These are phyloP conservation scores for Simmondsia chinensis DNA, from an alignment of 148 eudicot genomes.

Conservation along the genomic window DNA sequence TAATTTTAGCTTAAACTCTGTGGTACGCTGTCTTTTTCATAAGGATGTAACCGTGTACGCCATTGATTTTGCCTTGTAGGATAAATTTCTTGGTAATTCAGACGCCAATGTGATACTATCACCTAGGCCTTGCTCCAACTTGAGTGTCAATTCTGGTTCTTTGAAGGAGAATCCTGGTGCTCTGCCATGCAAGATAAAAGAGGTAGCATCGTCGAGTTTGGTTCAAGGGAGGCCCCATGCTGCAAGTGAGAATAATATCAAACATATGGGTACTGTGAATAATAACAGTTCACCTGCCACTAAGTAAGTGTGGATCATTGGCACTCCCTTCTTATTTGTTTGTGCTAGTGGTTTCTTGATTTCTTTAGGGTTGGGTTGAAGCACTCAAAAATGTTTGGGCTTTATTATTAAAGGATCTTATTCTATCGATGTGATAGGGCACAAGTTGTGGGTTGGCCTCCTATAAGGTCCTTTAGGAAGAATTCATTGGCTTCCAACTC, in stretches of 20 bases:
- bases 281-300: constrained; percentile 22
- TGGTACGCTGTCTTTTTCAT: background rate
- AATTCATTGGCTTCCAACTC: constrained; percentile 28
- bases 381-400: background rate
- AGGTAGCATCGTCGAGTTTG: constrained; percentile 10
- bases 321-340: background rate
- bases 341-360: too few species aligned
- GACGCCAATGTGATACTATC: constrained; percentile 18
- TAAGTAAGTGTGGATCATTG: constrained; percentile 26
- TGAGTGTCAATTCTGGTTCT: constrained; percentile 15
- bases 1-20: background rate
- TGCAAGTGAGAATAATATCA: constrained; percentile 13
- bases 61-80: constrained; percentile 17
- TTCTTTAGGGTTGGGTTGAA: background rate
- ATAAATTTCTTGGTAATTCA: constrained; percentile 12
- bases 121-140: constrained; percentile 21
- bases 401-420: constrained; percentile 1
- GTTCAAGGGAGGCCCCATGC: constrained; percentile 24
- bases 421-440: constrained; percentile 26
- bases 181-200: constrained; percentile 19
- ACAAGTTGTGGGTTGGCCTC: constrained; percentile 63
- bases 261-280: constrained; percentile 12
- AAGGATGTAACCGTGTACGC: background rate
- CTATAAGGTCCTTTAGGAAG: constrained; percentile 49
- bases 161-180: constrained; percentile 12